phyloP scores from a whole-genome alignment of 1,284 basidiomycete species.

The Exobasidium rhododendri region DNA sequence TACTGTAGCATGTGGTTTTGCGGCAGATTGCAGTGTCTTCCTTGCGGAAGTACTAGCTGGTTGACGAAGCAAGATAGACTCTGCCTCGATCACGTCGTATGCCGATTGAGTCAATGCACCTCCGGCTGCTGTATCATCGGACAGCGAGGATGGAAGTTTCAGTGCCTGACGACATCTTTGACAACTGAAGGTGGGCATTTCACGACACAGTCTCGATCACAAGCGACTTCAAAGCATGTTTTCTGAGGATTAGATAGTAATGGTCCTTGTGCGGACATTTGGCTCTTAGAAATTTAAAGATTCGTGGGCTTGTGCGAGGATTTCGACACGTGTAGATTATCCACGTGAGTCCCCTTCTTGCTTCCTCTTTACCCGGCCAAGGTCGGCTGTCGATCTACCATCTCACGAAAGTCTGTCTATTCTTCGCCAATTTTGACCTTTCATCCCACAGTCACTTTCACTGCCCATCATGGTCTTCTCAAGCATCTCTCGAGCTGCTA shows the following conservation, averaged over 20 bases:
- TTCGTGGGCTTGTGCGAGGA: not conserved
- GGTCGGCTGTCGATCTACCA: not conserved
- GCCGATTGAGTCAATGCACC: slow-evolving; percentile 30
- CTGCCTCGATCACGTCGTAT: slow-evolving; percentile 29
- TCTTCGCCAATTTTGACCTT: too few species aligned
- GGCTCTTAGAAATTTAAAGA: too few species aligned
- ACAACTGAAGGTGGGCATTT: slow-evolving; percentile 33
- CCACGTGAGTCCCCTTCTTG: too few species aligned
- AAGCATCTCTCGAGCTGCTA: slow-evolving; percentile 12
- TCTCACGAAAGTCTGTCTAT: not conserved
- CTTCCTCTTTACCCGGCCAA: not conserved
- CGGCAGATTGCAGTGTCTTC: not conserved
- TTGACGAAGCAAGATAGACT: slow-evolving; percentile 24
- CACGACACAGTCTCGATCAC: too few species aligned
- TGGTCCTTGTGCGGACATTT: too few species aligned
- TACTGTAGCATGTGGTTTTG: not conserved
- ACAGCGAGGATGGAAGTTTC: slow-evolving; percentile 27
- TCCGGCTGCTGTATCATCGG: slow-evolving; percentile 24
- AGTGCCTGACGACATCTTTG: slow-evolving; percentile 39
- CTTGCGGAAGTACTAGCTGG: not conserved
- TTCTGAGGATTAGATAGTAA: too few species aligned
- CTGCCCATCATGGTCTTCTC: slow-evolving; percentile 1
- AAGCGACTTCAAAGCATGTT: too few species aligned
- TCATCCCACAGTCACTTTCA: not conserved
- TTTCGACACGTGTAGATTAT: not conserved